phyloP scores from a whole-genome alignment of 805 yeast genomes.

The Saturnispora quitensis region DNA sequence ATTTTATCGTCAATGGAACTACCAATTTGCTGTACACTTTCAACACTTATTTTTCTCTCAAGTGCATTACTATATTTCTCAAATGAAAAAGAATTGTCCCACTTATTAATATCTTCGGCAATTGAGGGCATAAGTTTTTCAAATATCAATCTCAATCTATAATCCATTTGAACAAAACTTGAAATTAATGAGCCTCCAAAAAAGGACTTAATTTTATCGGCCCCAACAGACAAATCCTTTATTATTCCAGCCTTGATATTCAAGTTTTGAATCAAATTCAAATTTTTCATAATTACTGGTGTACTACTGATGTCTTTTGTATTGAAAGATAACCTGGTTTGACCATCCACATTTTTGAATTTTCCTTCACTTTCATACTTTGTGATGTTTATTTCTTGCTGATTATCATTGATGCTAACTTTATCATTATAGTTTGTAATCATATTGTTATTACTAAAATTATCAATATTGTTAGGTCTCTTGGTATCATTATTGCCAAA shows the following conservation, averaged over 20 bases:
- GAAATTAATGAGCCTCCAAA: conserved; percentile 11
- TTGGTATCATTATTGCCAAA: background rate
- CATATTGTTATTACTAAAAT: background rate
- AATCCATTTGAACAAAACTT: conserved; percentile 5
- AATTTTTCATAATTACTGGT: conserved; percentile 1
- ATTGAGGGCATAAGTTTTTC: conserved; percentile 7
- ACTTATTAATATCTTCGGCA: conserved; percentile 4
- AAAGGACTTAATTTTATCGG: conserved; percentile 4
- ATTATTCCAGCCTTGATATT: background rate
- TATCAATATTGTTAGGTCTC: no score
- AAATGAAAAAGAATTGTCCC: conserved; percentile 8
- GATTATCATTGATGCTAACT: background rate
- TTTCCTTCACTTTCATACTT: background rate
- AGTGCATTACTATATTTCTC: conserved; percentile 8
- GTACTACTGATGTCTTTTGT: background rate
- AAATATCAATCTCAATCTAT: conserved; percentile 3
- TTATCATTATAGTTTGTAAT: background rate
- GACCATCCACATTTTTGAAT: background rate
- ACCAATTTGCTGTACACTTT: background rate
- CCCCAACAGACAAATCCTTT: background rate
- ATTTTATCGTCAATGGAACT: conserved; percentile 1
- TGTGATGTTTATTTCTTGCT: background rate
- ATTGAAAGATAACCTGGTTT: background rate
- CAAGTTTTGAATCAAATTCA: background rate
- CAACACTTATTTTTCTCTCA: conserved; percentile 7